Evolutionary conservation across 176 grass and related monocot genomes (phyloP), one percentile per base, ranked within the genome.

Genomic region (Bromus sterilis): DNA sequence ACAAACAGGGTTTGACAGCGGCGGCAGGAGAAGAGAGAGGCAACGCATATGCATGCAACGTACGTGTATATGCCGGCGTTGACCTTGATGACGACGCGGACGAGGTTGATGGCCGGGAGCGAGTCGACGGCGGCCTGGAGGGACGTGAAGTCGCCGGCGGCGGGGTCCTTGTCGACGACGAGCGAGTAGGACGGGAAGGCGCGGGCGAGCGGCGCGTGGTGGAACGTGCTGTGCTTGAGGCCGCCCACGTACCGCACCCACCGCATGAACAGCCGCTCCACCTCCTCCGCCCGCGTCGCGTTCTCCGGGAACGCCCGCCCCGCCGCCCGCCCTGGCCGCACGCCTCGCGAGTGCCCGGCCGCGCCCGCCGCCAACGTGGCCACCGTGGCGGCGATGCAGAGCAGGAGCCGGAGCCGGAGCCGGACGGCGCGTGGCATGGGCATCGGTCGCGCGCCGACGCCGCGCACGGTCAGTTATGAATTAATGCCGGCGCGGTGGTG

Each of bases 61-160:
- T 88, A 98, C 96, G 91, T 96, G 87, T 93, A 99, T 0, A 78
- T 91, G 62, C 97, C 93, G 60, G 97, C 91, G 57, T 99, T 88
- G 97, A 99, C 89, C 82, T 78, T 93, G 82, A 99, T 93, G 82
- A 99, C 89, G 63, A 99, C 93, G 81, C 91, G 86, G 16, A 83
- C 91, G 66, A 99, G 80, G 78, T 99, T 99, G 88, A 96, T 89
- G 78, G 85, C 66, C 21, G 91, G 97, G 57, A 99, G 81, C 20
- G 96, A 95, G 75, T 99, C 91, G 10, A 99, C 25, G 72, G 96
- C 93, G 13, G 86, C 91, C 83, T 99, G 97, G 93, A 99, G 91
- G 49, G 97, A 88, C 16, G 83, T 90, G 89, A 99, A 99, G 72
- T 87, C 75, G 28, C 93, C 96, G 55, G 77, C n/a, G 8, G 69